These are phyloP conservation scores for Erodium moschatum DNA, from an alignment of 441 rosid species.

Conservation along the genomic window DNA sequence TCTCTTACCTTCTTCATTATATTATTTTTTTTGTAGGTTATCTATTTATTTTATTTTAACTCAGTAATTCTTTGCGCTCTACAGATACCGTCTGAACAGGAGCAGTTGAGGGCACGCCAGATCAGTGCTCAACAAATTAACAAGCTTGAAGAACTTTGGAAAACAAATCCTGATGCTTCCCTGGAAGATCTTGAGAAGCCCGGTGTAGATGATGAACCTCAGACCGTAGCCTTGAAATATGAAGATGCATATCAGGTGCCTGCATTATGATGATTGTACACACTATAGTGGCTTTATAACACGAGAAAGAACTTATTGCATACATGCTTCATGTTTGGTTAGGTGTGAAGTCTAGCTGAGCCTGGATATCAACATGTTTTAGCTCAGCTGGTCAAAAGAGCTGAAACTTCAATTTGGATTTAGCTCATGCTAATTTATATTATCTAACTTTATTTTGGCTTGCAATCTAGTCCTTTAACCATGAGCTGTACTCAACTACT, in stretches of 20 bases:
- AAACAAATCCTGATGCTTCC: conserved; percentile 91
- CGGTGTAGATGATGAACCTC: conserved; percentile 99
- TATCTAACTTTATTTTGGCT: background rate
- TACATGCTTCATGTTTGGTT: background rate
- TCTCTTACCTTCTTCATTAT: background rate
- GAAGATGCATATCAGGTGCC: conserved; percentile 98
- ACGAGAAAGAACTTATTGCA: background rate
- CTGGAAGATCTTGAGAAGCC: conserved; percentile 99
- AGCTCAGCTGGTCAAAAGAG: background rate
- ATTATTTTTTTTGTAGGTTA: background rate
- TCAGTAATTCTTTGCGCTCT: conserved; percentile 23
- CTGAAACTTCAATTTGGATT: background rate
- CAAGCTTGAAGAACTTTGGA: conserved; percentile 98
- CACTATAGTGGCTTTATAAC: conserved; percentile 12
- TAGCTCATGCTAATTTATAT: conserved; percentile 1
- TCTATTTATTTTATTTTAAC: conserved; percentile 5
- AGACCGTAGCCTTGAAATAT: conserved; percentile 78
- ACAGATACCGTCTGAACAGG: conserved; percentile 97
- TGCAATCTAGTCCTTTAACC: background rate
- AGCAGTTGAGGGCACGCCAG: conserved; percentile 97
- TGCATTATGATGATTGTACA: conserved; percentile 16
- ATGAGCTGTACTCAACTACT: background rate
- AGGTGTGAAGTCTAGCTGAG: background rate
- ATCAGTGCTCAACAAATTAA: conserved; percentile 97
- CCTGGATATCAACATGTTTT: conserved; percentile 1